Percentiles rank a stretch among this genome's conserved stretches.
These are phyloP conservation scores for Candida mattraensis DNA, from an alignment of 805 yeast species.

Conservation along the genomic window DNA sequence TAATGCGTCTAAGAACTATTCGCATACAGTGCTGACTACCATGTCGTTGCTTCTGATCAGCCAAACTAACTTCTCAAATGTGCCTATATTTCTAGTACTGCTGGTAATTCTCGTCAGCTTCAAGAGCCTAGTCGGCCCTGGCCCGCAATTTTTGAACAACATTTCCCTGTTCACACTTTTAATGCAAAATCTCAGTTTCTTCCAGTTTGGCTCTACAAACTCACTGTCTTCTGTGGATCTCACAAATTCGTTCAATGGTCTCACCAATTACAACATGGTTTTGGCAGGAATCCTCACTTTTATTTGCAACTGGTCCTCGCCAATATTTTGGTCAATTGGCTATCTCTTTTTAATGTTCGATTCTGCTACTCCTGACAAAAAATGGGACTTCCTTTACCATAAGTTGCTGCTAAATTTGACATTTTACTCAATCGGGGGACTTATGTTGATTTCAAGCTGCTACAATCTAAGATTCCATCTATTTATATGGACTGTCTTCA, in stretches of 20 bases:
- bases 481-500: slow-evolving; percentile 97
- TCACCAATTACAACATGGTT: slow-evolving; percentile 63
- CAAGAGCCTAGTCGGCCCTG: slow-evolving; percentile 14
- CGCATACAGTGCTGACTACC: slow-evolving; percentile 38
- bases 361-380: slow-evolving; percentile 18
- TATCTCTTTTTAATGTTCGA: slow-evolving; percentile 25
- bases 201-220: slow-evolving; percentile 87
- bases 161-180: slow-evolving; percentile 42
- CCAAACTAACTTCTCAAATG: slow-evolving; percentile 53
- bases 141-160: slow-evolving; percentile 15
- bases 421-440: slow-evolving; percentile 61
- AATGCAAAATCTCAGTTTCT: slow-evolving; percentile 76
- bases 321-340: slow-evolving; percentile 75
- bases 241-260: slow-evolving; percentile 90
- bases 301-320: slow-evolving; percentile 80
- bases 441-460: slow-evolving; percentile 68
- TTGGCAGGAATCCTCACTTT: slow-evolving; percentile 79
- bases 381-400: slow-evolving; percentile 36
- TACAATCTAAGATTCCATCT: slow-evolving; percentile 74
- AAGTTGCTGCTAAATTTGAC: slow-evolving; percentile 40
- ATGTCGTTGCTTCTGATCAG: slow-evolving; percentile 47
- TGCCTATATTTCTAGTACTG: slow-evolving; percentile 47
- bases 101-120: slow-evolving; percentile 33
- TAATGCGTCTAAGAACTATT: slow-evolving; percentile 18
- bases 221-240: slow-evolving; percentile 89